phyloP scores from a whole-genome alignment of 495 filamentous ascomycete genomes.

The Stereocaulon alpinum region DNA sequence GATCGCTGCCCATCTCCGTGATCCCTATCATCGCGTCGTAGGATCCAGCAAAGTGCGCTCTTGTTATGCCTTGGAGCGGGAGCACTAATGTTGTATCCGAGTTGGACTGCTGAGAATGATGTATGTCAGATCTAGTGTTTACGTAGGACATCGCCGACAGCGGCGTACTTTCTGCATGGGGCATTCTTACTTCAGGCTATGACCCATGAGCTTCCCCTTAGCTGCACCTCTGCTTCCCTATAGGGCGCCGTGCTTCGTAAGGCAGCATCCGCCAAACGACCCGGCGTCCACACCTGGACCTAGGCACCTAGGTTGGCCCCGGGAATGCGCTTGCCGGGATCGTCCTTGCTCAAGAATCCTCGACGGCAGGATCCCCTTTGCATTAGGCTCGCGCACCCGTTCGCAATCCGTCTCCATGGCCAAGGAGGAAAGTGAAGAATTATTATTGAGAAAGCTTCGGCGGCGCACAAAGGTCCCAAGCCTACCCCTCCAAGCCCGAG shows the following conservation, averaged over 20 bases:
- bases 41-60: not conserved
- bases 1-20: not conserved
- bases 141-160: constrained; percentile 2
- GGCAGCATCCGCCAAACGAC: constrained; percentile 8
- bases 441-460: no score
- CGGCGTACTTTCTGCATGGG: constrained; percentile 10
- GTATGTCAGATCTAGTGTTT: constrained; percentile 1
- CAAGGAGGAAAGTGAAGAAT: no score
- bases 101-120: not conserved
- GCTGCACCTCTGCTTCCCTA: constrained; percentile 4
- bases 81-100: not conserved
- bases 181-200: not conserved
- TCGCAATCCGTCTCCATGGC: not conserved
- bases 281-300: not conserved
- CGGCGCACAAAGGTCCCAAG: not conserved
- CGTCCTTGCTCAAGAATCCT: not conserved
- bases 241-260: constrained; percentile 10
- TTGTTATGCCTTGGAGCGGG: not conserved
- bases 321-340: constrained; percentile 9
- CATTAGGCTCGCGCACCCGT: constrained; percentile 3
- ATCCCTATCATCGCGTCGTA: not conserved
- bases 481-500: not conserved
- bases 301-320: not conserved
- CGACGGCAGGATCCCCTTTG: not conserved
- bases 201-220: not conserved